Percentiles rank a stretch among this genome's conserved stretches.
Conservation (phyloP, 352 stramenopile genomes). For the Globisporangium apiculatum region DNA sequence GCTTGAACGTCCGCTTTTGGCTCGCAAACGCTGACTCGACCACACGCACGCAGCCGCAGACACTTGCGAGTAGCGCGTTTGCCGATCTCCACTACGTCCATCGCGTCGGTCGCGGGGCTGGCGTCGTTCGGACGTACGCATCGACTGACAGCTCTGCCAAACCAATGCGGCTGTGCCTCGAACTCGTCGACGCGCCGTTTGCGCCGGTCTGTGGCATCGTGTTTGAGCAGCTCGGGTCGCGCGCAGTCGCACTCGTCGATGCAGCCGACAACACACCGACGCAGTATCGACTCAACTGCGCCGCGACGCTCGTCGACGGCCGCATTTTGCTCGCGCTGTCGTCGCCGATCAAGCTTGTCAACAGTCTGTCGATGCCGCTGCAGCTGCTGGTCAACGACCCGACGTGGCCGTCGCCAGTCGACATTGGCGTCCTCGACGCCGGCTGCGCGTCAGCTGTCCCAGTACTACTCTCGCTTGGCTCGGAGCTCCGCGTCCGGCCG, state of each 20-base stretch:
- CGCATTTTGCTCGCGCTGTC: constrained; percentile 74
- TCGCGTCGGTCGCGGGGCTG: constrained; percentile 40
- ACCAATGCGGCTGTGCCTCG: constrained; percentile 53
- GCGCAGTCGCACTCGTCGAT: constrained; percentile 58
- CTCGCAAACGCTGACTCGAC: constrained; percentile 41
- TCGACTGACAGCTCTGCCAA: constrained; percentile 38
- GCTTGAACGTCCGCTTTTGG: constrained; percentile 61
- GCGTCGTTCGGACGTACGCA: constrained; percentile 66
- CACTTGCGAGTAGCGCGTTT: constrained; percentile 34
- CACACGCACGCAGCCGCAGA: constrained; percentile 17
- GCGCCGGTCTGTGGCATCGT: constrained; percentile 75
- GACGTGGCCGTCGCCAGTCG: constrained; percentile 61
- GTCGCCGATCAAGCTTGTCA: constrained; percentile 74
- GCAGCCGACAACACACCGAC: constrained; percentile 31
- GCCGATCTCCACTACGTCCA: constrained; percentile 69
- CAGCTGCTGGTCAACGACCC: constrained; percentile 79
- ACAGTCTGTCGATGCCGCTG: constrained; percentile 55
- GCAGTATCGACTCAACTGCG: constrained; percentile 53
- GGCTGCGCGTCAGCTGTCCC: constrained; percentile 60
- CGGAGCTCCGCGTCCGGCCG: constrained; percentile 60
- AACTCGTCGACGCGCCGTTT: constrained; percentile 52
- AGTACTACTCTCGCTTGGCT: constrained; percentile 56
- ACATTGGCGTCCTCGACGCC: constrained; percentile 56
- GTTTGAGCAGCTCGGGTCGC: constrained; percentile 67
- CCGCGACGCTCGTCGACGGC: constrained; percentile 63